Conservation (phyloP, 345 rosid genomes). For the Citrus sinensis region DNA sequence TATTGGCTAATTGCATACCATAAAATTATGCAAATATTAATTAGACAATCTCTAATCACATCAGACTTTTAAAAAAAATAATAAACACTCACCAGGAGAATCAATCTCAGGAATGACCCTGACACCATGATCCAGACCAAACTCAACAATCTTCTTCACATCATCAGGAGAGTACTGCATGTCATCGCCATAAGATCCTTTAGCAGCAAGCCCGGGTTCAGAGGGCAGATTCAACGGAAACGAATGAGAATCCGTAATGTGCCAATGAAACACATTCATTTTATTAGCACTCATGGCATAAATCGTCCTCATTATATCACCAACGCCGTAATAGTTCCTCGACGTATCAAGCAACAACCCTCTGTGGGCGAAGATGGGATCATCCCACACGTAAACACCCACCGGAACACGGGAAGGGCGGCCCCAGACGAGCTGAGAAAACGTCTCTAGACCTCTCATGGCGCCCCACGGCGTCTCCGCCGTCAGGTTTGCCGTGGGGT, state of each 20-base stretch:
- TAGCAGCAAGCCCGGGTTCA: conserved; percentile 67
- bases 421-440: conserved; percentile 84
- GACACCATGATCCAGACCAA: conserved; percentile 78
- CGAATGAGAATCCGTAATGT: conserved; percentile 79
- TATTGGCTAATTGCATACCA: not conserved
- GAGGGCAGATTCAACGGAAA: conserved; percentile 76
- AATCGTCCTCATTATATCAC: conserved; percentile 64
- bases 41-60: too few species aligned
- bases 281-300: conserved; percentile 72
- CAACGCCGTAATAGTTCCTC: conserved; percentile 67
- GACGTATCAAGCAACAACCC: conserved; percentile 81
- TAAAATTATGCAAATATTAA: not conserved
- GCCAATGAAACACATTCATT: conserved; percentile 93
- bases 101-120: conserved; percentile 83
- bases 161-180: conserved; percentile 67
- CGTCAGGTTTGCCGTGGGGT: not conserved
- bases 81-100: conserved; percentile 61
- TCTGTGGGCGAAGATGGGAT: conserved; percentile 66
- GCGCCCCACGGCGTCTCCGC: conserved; percentile 58
- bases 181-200: conserved; percentile 63
- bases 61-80: too few species aligned
- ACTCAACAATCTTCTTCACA: conserved; percentile 50
- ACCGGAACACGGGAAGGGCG: conserved; percentile 39
- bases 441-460: conserved; percentile 84
- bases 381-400: conserved; percentile 49